These are phyloP conservation scores for Cardamine chenopodiifolia DNA, from an alignment of 345 rosid genomes.

Conservation along the genomic window DNA sequence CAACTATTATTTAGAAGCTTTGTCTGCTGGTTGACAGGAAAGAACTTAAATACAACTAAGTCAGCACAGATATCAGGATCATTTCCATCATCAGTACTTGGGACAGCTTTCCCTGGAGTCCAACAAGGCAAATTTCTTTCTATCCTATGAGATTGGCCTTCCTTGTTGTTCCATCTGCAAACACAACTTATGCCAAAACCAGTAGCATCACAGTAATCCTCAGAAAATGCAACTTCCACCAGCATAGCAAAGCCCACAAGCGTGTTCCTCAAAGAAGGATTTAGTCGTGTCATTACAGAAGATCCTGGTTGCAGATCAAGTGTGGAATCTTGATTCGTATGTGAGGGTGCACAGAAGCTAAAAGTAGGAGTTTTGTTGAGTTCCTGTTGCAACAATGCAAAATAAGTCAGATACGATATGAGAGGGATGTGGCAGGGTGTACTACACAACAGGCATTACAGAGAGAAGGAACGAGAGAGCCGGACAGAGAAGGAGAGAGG, in stretches of 20 bases:
- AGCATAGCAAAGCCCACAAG: slow-evolving; percentile 8
- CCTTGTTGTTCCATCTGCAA: neutral
- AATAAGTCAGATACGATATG: neutral
- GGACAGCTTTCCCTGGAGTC: neutral
- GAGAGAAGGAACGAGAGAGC: too few relatives aligned
- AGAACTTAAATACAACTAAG: neutral
- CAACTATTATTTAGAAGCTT: neutral
- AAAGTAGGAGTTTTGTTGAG: neutral
- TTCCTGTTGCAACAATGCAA: neutral
- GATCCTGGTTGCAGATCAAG: neutral
- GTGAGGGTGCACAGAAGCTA: neutral
- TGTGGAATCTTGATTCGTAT: too few relatives aligned
- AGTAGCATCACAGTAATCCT: neutral
- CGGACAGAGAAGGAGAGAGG: neutral
- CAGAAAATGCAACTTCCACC: neutral
- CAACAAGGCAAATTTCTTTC: neutral
- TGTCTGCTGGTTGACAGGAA: neutral
- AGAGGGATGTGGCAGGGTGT: neutral
- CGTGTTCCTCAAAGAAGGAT: neutral
- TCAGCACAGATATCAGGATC: neutral
- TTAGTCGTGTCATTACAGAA: neutral
- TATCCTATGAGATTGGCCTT: neutral
- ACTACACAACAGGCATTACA: too few relatives aligned
- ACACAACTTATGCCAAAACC: neutral
- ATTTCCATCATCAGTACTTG: neutral